phyloP scores from a whole-genome alignment of 2,329 filamentous ascomycete species.

The Fusarium sp. region DNA sequence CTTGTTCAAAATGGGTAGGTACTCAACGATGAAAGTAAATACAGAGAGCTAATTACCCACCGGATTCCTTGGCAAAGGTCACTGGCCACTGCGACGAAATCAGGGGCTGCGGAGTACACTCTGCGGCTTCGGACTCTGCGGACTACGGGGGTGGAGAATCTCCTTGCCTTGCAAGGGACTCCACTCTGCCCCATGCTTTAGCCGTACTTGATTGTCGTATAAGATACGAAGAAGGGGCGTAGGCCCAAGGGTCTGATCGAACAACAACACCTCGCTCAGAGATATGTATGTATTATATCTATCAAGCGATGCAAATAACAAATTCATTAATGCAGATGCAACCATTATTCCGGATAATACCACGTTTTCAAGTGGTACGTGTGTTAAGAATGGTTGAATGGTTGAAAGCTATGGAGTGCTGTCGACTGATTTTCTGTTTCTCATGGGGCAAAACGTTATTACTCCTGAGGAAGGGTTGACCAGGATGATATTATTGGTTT shows the following conservation, averaged over 20 bases:
- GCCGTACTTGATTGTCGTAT: background rate
- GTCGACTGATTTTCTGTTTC: background rate
- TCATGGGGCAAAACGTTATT: background rate
- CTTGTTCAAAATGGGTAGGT: no score
- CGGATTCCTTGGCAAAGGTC: background rate
- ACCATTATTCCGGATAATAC: background rate
- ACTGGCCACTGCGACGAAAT: background rate
- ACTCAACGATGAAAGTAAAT: no score
- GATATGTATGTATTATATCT: background rate
- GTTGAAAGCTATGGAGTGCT: background rate
- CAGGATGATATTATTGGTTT: background rate
- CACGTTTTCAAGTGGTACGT: background rate
- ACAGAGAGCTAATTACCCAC: no score
- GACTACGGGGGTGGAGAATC: background rate
- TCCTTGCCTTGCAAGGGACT: background rate
- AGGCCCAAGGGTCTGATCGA: background rate
- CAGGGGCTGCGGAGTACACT: background rate
- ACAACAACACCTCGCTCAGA: background rate
- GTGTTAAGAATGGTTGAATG: background rate
- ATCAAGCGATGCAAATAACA: background rate
- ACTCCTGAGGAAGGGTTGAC: background rate
- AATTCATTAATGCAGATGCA: background rate
- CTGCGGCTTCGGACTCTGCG: background rate
- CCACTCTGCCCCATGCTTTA: background rate
- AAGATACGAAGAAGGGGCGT: background rate